Base-by-base conservation (phyloP, 257 asterid genomes). In the Jacaranda copaia region DNA sequence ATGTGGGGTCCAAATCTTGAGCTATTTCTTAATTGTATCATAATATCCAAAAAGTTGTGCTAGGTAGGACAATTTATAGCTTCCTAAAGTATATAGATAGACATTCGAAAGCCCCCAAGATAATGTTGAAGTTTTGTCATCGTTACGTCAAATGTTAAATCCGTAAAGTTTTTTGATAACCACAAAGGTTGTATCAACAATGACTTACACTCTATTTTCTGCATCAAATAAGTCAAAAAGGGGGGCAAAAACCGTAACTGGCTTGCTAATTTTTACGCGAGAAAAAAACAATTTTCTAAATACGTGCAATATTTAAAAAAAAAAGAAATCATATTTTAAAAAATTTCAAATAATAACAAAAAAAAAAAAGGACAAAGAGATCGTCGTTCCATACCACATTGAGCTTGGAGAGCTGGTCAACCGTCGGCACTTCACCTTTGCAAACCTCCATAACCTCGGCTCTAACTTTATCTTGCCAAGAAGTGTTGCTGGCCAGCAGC, bases 401-500 rank as follows among this genome's bases (percentile, higher is more conserved):
- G 74, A 95, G 92, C 79, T 91, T 95, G 6, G 96, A 84, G 45
- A 95, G 94, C 20, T 95, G 97, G 16, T 95, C 94, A 11, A 85
- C 81, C 0, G 89, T 61, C 1, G 92, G 97, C 0, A 87, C 57
- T 40, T 16, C 75, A 12, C 89, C 94, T 40, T 79, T 71, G 85
- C 93, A 91, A 42, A 93, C 89, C n/a, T 83, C 80, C 2, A 78
- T 84, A 0, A 91, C 81, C 78, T 95, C 93, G 1, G 80, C 87
- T 3, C 99, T 82, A 35, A 95, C 90, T 63, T 78, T 89, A 0
- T 90, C 89, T 74, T 95, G 99, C 99, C 98, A 95, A 1, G 82
- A 8, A 0, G 93, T 92, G 75, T 95, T 91, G 40, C 81, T 85
- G 0, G 98, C 98, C 0, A 95, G 88, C 0, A 95, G 84, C 99